Conservation (phyloP, 495 filamentous ascomycete genomes). For the Trichocladium uniseriatum region DNA sequence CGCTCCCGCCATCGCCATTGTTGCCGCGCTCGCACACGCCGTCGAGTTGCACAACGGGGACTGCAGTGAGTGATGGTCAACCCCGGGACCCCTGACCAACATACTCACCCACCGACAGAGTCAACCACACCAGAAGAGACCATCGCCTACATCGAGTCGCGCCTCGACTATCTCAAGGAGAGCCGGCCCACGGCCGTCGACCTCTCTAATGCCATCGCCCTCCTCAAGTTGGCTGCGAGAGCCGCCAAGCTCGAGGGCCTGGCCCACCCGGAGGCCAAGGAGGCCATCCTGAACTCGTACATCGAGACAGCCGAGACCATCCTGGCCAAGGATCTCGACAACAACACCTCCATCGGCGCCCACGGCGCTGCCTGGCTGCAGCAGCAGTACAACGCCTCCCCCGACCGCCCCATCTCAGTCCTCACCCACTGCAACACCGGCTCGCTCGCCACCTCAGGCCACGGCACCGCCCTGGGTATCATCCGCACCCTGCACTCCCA, state of each 20-base stretch:
- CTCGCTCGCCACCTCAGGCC: conserved; percentile 91
- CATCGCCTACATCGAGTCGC: conserved; percentile 55
- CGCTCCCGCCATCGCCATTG: conserved; percentile 94
- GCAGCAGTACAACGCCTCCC: conserved; percentile 32
- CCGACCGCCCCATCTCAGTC: conserved; percentile 51
- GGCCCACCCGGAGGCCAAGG: conserved; percentile 26
- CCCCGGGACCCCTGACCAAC: not conserved
- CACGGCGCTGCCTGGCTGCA: conserved; percentile 77
- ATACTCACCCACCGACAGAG: not conserved
- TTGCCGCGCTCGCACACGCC: conserved; percentile 78
- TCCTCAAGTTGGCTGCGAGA: conserved; percentile 54
- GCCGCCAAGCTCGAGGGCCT: conserved; percentile 25
- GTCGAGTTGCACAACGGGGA: conserved; percentile 55
- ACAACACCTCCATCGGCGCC: conserved; percentile 76
- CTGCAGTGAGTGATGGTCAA: conserved; percentile 29
- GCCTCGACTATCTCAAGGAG: conserved; percentile 71
- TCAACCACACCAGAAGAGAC: conserved; percentile 47
- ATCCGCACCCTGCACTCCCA: conserved; percentile 70
- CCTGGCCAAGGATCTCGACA: conserved; percentile 73
- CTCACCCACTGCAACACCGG: conserved; percentile 97
- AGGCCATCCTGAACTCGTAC: conserved; percentile 53
- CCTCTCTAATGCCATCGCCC: conserved; percentile 75
- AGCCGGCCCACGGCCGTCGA: conserved; percentile 94
- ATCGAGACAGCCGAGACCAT: conserved; percentile 74
- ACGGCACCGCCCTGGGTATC: conserved; percentile 90